phyloP scores from a whole-genome alignment of 345 rosid genomes.

The Syzygium grande region DNA sequence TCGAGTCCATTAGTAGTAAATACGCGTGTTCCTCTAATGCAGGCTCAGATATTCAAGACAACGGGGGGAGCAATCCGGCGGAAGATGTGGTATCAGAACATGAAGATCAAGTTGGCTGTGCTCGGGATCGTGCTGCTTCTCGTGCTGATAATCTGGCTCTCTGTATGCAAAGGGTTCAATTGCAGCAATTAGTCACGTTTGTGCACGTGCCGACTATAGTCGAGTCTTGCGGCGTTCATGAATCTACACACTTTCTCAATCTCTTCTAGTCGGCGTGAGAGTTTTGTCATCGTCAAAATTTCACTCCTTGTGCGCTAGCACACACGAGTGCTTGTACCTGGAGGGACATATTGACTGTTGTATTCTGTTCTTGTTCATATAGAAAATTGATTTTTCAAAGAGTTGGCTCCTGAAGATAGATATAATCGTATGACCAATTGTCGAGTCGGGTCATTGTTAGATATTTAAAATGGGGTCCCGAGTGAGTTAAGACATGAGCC shows the following conservation, averaged over 20 bases:
- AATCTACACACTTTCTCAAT: neutral
- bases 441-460: too few relatives aligned
- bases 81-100: constrained; percentile 14
- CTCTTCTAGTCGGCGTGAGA: neutral
- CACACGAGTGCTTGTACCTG: neutral
- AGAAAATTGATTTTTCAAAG: neutral
- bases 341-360: neutral
- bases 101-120: constrained; percentile 11
- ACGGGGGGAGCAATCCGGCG: neutral
- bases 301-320: neutral
- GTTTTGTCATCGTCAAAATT: neutral
- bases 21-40: neutral
- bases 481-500: too few relatives aligned
- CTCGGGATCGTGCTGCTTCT: neutral
- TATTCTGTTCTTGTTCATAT: neutral
- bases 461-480: too few relatives aligned
- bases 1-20: neutral
- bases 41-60: neutral
- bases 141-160: constrained; percentile 5
- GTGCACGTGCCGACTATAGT: neutral
- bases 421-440: neutral
- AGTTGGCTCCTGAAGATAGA: neutral
- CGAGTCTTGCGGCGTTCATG: neutral
- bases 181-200: neutral
- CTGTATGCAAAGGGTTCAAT: constrained; percentile 5